phyloP scores from a whole-genome alignment of 148 eudicot genomes.

The Diospyros kaki region DNA sequence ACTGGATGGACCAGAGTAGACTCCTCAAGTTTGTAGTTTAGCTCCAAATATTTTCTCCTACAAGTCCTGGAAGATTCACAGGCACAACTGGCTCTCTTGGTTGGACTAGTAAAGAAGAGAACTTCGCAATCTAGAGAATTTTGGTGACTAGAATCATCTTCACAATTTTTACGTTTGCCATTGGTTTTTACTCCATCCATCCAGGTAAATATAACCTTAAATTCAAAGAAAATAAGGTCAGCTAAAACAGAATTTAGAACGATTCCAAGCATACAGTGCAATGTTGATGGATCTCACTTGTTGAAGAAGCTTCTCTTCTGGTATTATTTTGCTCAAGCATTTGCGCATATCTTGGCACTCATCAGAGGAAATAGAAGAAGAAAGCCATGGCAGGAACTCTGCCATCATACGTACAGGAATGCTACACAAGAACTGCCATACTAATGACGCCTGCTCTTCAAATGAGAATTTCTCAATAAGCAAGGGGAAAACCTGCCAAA shows the following conservation, averaged over 20 bases:
- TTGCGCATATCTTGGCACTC: conserved; percentile 86
- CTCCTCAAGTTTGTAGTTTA: conserved; percentile 29
- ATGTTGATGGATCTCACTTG: conserved; percentile 46
- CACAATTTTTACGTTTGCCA: conserved; percentile 28
- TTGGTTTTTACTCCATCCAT: conserved; percentile 65
- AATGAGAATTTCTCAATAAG: conserved; percentile 90
- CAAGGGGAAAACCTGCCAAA: conserved; percentile 83
- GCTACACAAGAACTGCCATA: conserved; percentile 95
- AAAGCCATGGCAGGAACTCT: conserved; percentile 97
- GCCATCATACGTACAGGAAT: conserved; percentile 99
- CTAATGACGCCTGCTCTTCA: conserved; percentile 93
- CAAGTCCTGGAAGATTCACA: conserved; percentile 50
- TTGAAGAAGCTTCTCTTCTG: conserved; percentile 89
- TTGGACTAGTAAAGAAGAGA: conserved; percentile 29
- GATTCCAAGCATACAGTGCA: conserved; percentile 1
- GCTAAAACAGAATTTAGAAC: conserved; percentile 8
- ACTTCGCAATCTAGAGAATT: conserved; percentile 30
- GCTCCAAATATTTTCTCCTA: conserved; percentile 41
- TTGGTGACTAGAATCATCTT: conserved; percentile 34
- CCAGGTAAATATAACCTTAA: conserved; percentile 89
- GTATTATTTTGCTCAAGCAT: conserved; percentile 77
- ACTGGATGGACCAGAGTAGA: conserved; percentile 48
- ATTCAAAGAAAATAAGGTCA: conserved; percentile 14
- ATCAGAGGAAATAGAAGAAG: conserved; percentile 74
- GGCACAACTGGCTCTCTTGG: conserved; percentile 38